Percentiles rank a stretch among this genome's conserved stretches.
Conservation (phyloP, 257 asterid genomes). For the Voacanga thouarsii region DNA sequence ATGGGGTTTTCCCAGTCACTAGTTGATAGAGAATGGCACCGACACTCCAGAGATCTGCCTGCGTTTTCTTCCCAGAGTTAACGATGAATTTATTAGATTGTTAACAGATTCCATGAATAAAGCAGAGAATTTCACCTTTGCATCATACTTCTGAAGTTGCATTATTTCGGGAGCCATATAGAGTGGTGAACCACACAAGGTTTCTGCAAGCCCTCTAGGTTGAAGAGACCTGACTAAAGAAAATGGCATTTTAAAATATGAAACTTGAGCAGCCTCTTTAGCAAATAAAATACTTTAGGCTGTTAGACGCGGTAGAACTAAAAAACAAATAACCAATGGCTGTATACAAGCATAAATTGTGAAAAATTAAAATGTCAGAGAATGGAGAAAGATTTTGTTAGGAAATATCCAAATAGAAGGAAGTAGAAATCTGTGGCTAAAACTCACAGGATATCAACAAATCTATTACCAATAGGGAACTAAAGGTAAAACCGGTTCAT, state of each 20-base stretch:
- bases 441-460: neutral
- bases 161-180: constrained; percentile 98
- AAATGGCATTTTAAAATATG: constrained; percentile 8
- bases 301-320: neutral
- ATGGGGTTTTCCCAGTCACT: constrained; percentile 83
- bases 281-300: neutral
- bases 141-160: constrained; percentile 83
- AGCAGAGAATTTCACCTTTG: constrained; percentile 58
- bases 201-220: constrained; percentile 76
- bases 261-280: neutral
- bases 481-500: neutral
- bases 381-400: neutral
- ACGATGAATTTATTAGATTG: constrained; percentile 17
- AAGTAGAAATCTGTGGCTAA: neutral
- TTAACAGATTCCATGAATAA: constrained; percentile 10
- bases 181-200: constrained; percentile 89
- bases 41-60: constrained; percentile 99
- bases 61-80: constrained; percentile 38
- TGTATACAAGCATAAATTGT: neutral
- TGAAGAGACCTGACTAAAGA: constrained; percentile 61
- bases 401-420: neutral
- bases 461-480: neutral
- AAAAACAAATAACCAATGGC: neutral
- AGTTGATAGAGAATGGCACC: constrained; percentile 88
- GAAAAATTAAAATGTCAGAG: neutral